Percentiles rank a stretch among this genome's conserved stretches.
These are phyloP conservation scores for Suillus bovinus DNA, from an alignment of 768 basidiomycete species.

Conservation along the genomic window DNA sequence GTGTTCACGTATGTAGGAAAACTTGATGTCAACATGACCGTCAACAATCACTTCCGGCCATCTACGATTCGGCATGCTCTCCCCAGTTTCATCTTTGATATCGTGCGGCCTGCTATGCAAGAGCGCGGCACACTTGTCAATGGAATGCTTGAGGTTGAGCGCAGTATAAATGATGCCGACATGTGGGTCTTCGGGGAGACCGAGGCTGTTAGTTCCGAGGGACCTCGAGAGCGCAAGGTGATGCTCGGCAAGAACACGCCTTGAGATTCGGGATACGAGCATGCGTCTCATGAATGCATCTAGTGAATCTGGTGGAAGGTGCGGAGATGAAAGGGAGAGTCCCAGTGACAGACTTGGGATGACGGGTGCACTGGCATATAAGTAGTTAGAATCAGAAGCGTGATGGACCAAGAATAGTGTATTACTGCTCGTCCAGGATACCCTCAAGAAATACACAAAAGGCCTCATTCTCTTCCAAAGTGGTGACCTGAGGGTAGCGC, in stretches of 20 bases:
- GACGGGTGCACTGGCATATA: slow-evolving; percentile 56
- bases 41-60: slow-evolving; percentile 74
- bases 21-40: slow-evolving; percentile 67
- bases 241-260: slow-evolving; percentile 87
- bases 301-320: slow-evolving; percentile 73
- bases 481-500: slow-evolving; percentile 70
- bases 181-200: slow-evolving; percentile 48
- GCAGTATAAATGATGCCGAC: slow-evolving; percentile 87
- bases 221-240: slow-evolving; percentile 79
- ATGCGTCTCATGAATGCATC: slow-evolving; percentile 90
- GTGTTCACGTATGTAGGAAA: slow-evolving; percentile 86
- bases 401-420: not conserved
- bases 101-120: slow-evolving; percentile 49
- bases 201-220: slow-evolving; percentile 38
- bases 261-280: slow-evolving; percentile 87
- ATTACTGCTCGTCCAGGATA: slow-evolving; percentile 75
- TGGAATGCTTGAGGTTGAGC: slow-evolving; percentile 65
- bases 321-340: slow-evolving; percentile 79
- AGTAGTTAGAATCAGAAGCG: slow-evolving; percentile 1
- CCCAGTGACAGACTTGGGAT: slow-evolving; percentile 85
- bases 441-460: slow-evolving; percentile 74
- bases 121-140: slow-evolving; percentile 66
- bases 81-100: slow-evolving; percentile 40
- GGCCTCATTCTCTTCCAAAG: slow-evolving; percentile 67
- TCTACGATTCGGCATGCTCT: slow-evolving; percentile 27